These are phyloP conservation scores for Fusarium siculi DNA, from an alignment of 2,329 filamentous ascomycete species.

Conservation along the genomic window DNA sequence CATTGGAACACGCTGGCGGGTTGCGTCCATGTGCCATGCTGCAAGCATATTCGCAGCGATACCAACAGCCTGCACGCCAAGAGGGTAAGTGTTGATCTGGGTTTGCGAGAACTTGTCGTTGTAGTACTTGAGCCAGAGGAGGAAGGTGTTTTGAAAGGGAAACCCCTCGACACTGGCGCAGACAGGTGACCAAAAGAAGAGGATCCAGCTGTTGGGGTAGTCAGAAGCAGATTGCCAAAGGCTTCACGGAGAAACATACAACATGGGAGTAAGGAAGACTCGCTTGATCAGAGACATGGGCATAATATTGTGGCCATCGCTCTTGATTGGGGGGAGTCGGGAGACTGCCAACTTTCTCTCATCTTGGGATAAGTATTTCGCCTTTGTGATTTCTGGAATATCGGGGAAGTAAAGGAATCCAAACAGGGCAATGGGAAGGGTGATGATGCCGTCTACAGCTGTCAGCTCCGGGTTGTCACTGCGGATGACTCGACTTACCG, in stretches of 20 bases:
- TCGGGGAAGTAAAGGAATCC: conserved; percentile 40
- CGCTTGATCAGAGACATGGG: conserved; percentile 45
- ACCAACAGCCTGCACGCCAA: conserved; percentile 41
- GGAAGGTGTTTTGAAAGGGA: conserved; percentile 38
- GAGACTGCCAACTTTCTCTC: conserved; percentile 47
- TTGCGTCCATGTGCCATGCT: conserved; percentile 38
- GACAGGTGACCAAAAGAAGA: conserved; percentile 50
- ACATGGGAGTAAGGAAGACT: conserved; percentile 41
- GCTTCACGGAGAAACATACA: conserved; percentile 19
- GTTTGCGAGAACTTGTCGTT: conserved; percentile 30
- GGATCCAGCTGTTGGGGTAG: conserved; percentile 46
- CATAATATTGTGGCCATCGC: conserved; percentile 49
- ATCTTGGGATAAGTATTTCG: conserved; percentile 47
- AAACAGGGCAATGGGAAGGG: conserved; percentile 35
- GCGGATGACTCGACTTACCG: background rate
- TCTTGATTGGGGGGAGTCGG: conserved; percentile 46
- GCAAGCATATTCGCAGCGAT: conserved; percentile 39
- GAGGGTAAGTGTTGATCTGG: conserved; percentile 43
- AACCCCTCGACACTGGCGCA: conserved; percentile 36
- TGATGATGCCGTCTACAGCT: conserved; percentile 35
- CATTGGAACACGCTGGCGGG: conserved; percentile 26
- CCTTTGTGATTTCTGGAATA: conserved; percentile 48
- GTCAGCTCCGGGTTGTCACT: rapidly evolving
- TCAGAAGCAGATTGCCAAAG: background rate
- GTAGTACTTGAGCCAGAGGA: conserved; percentile 42